Base-by-base conservation (phyloP, 2,329 filamentous ascomycete genomes). In the Calonectria ilicicola region DNA sequence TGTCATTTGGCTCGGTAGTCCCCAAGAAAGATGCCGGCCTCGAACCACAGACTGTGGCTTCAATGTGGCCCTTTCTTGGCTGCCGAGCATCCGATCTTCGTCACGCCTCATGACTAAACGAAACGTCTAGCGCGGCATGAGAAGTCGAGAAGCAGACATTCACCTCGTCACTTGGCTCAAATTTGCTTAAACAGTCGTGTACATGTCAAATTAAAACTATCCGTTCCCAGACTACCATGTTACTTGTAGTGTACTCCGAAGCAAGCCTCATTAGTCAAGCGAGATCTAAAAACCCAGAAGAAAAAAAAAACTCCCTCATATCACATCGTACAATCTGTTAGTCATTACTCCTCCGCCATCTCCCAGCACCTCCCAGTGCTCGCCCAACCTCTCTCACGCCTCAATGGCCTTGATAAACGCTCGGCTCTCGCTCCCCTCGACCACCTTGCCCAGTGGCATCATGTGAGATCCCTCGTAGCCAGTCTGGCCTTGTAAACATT, bases 361-460 rank as follows among this genome's bases (percentile, higher is more conserved):
- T 8, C 38, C 14, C 17, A 32, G 21, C 26, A 21, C 44, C 44
- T 60, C 44, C 40, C 49, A 65, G 63, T 9, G 29, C n/a, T n/a
- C 29, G 29, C 63, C 46, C n/a, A n/a, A n/a, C 40, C 32, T 19
- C 32, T 47, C 14, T 72, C 56, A 74, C 21, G 65, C 83, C 56
- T 78, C 79, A 65, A 91, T 82, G 10, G 87, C 88, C 71, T 77
- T 85, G 77, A 87, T 73, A 77, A 92, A 93, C 0, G 86, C 85
- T 51, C 81, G 80, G 69, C 87, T 89, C 82, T 92, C 90, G 67
- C 84, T 85, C 0, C 90, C 90, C 71, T 92, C 86, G 0, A 84
- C 83, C 19, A 92, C 90, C 80, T 91, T 91, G 8, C 88, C 90
- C 51, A 92, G 82, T 1, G 89, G 89, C 9, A 85, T 87, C 62